These are phyloP conservation scores for Limnanthes douglasii DNA, from an alignment of 345 rosid species.

Conservation along the genomic window DNA sequence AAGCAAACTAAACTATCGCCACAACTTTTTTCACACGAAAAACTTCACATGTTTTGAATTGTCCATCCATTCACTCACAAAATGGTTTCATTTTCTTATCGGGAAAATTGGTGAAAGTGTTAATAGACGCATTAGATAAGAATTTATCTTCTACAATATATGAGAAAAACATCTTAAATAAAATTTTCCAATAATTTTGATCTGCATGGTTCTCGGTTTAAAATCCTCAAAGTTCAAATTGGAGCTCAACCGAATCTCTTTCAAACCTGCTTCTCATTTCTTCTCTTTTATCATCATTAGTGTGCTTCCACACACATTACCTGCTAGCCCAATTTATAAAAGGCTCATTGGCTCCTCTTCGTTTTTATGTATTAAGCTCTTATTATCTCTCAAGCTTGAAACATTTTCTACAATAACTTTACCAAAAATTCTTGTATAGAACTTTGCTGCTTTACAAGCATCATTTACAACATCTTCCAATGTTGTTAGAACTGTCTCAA, in stretches of 20 bases:
- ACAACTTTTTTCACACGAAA: too few relatives aligned
- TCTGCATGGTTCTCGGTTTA: constrained; percentile 35
- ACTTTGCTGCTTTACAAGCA: constrained; percentile 85
- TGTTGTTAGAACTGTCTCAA: constrained; percentile 48
- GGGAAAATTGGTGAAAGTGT: too few relatives aligned
- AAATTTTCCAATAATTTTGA: constrained; percentile 62
- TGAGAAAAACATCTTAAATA: constrained; percentile 44
- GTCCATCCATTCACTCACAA: constrained; percentile 11
- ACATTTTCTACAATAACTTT: constrained; percentile 32
- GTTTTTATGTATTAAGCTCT: constrained; percentile 36
- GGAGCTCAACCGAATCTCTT: constrained; percentile 34
- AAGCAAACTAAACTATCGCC: too few relatives aligned
- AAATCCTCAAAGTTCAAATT: constrained; percentile 58
- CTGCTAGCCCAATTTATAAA: constrained; percentile 53
- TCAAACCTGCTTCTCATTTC: constrained; percentile 40
- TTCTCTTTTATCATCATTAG: constrained; percentile 42
- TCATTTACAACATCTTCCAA: constrained; percentile 85
- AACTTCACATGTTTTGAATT: constrained; percentile 8
- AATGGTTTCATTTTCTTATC: constrained; percentile 9
- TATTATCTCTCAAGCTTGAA: constrained; percentile 37
- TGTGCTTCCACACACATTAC: constrained; percentile 63
- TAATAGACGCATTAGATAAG: constrained; percentile 10
- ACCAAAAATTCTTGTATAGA: constrained; percentile 56
- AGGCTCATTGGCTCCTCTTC: constrained; percentile 65
- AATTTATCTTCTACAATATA: constrained; percentile 12